Evolutionary conservation across 768 basidiomycete genomes (phyloP), one percentile per base, ranked within the genome.

Genomic region (Mycena pura): DNA sequence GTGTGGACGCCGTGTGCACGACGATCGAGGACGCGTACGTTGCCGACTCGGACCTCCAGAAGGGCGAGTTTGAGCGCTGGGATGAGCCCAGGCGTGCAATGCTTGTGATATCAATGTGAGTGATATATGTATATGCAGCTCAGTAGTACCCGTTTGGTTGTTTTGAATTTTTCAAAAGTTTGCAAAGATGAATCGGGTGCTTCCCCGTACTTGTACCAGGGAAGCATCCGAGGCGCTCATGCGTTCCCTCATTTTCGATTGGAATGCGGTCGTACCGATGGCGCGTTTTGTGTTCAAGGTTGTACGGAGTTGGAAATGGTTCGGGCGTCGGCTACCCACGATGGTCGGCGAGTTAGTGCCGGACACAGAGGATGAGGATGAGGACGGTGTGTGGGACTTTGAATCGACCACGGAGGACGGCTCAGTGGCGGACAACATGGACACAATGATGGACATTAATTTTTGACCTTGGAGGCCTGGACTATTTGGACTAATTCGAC

Each of bases 1-100:
- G 80, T 14, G 85, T 98, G 28, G 92, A 96, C 61, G 80, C 85
- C 43, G 81, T 96, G 2, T 93, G 90, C 67, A 82, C 79, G 32
- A 81, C 87, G 4, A 82, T 96, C 21, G 88, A 91, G 60, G 86
- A 87, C 14, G 80, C 79, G 29, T 97, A 96, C 67, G 76, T 79
- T 11, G 73, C 72, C 3, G 91, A 89, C n/a, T n/a, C n/a, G n/a
- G n/a, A n/a, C 69, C 75, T 95, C 21, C 71, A 76, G 61, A 72
- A 74, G 25, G 85, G 81, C 44, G 70, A 77, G 24, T 89, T 82
- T 64, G 88, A 91, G 68, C 78, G 78, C 17, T 93, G 90, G 89
- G 81, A 84, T 46, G 92, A 93, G 73, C 80, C 80, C 72, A 86
- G 86, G 25, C 39, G n/a, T n/a, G n/a, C n/a, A n/a, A n/a, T n/a